phyloP scores from a whole-genome alignment of 2,329 filamentous ascomycete species.

The Talaromyces sp. region DNA sequence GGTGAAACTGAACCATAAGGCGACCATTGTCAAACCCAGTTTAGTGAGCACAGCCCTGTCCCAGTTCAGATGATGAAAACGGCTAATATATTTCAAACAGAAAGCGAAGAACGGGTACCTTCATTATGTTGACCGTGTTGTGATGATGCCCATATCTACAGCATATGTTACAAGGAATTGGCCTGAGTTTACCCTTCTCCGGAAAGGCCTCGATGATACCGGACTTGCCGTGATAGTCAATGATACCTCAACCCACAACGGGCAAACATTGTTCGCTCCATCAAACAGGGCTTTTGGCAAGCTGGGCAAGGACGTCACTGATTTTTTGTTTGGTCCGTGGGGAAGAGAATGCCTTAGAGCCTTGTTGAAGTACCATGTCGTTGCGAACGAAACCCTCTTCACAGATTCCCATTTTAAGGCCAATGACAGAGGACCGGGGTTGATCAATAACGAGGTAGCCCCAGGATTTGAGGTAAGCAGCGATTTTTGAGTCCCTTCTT shows the following conservation, averaged over 20 bases:
- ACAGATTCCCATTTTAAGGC: slow-evolving; percentile 50
- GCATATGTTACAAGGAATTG: not conserved
- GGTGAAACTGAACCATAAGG: not conserved
- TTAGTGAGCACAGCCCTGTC: not conserved
- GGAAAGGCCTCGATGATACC: slow-evolving; percentile 1
- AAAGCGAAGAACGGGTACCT: not conserved
- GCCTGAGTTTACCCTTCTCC: slow-evolving; percentile 1
- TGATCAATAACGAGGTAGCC: not conserved
- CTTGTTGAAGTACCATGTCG: slow-evolving; percentile 73
- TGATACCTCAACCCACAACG: slow-evolving; percentile 40
- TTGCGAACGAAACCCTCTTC: slow-evolving; percentile 71
- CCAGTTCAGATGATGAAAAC: not conserved
- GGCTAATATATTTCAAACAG: not conserved
- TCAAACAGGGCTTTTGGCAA: slow-evolving; percentile 74
- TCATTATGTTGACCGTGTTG: not conserved
- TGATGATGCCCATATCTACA: not conserved
- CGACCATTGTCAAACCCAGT: not conserved
- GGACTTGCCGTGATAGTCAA: not conserved
- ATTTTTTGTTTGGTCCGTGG: slow-evolving; percentile 75
- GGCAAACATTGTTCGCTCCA: slow-evolving; percentile 76
- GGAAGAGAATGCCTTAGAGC: slow-evolving; percentile 74
- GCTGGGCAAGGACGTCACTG: slow-evolving; percentile 69
- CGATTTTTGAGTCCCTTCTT: not conserved
- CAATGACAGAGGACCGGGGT: not conserved
- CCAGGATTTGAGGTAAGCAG: not conserved